A percentile compares a stretch with the other conserved stretches of the same genome.
Evolutionary conservation across 345 rosid species (phyloP).

Genomic region (Dovyalis caffra): DNA sequence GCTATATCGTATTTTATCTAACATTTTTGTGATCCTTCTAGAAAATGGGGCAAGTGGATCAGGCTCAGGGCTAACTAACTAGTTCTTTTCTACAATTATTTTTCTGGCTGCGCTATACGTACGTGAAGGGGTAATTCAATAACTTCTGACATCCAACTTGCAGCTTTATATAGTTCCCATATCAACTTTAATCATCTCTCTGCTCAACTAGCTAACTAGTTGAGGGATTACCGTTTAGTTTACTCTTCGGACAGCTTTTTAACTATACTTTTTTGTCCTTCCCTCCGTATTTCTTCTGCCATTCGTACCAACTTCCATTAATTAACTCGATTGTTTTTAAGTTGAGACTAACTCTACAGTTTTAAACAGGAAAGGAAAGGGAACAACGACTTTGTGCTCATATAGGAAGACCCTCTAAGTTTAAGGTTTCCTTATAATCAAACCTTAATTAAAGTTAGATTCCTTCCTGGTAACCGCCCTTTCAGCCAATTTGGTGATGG

Average conservation of each 20-base stretch:
- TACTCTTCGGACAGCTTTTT: not conserved
- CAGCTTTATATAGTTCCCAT: not conserved
- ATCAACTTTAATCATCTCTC: not conserved
- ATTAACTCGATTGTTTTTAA: constrained; percentile 16
- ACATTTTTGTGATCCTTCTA: not conserved
- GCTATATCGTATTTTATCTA: too few species aligned
- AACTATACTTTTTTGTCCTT: constrained; percentile 9
- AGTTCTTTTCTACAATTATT: not conserved
- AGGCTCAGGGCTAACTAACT: too few species aligned
- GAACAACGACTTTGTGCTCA: not conserved
- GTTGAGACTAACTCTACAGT: not conserved
- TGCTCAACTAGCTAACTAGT: not conserved
- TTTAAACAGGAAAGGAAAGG: not conserved
- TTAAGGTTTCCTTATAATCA: not conserved
- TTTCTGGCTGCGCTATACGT: not conserved
- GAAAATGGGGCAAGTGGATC: not conserved
- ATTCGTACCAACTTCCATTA: constrained; percentile 26
- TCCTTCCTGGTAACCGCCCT: not conserved
- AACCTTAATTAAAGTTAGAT: not conserved
- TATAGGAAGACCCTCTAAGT: too few species aligned
- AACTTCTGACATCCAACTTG: constrained; percentile 17
- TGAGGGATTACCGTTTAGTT: not conserved
- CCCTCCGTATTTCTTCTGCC: not conserved
- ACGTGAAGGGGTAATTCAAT: constrained; percentile 1
- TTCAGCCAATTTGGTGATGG: not conserved